Conservation (phyloP, 805 yeast species). For the Candida xiaguanensis region DNA sequence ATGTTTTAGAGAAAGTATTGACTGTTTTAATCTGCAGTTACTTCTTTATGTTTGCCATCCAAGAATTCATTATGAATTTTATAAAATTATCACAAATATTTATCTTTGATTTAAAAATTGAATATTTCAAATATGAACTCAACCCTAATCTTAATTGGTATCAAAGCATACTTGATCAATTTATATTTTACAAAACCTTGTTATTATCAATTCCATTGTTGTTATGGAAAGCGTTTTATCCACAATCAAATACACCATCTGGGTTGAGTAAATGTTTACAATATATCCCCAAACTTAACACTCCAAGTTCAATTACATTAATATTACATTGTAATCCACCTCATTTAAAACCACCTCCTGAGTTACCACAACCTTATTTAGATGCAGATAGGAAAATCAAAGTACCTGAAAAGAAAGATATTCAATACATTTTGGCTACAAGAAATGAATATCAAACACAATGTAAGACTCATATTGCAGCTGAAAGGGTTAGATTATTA, state of each 20-base stretch:
- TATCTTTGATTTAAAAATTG: conserved; percentile 8
- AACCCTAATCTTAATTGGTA: conserved; percentile 6
- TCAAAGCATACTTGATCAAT: neutral
- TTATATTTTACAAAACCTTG: neutral
- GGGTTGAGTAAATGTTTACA: conserved; percentile 9
- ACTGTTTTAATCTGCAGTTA: conserved; percentile 7
- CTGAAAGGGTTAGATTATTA: conserved; percentile 37
- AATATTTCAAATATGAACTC: conserved; percentile 8
- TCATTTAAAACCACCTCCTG: conserved; percentile 37
- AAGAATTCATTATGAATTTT: neutral
- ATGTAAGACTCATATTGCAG: conserved; percentile 36
- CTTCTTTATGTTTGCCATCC: neutral
- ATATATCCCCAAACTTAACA: conserved; percentile 10
- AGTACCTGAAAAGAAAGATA: conserved; percentile 34
- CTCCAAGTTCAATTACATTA: conserved; percentile 29
- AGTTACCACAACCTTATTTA: conserved; percentile 41
- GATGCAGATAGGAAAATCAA: conserved; percentile 37
- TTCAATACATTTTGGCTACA: conserved; percentile 23
- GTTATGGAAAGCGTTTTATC: conserved; percentile 1
- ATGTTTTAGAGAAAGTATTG: conserved; percentile 15
- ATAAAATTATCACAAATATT: conserved; percentile 6
- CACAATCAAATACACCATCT: conserved; percentile 5
- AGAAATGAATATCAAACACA: conserved; percentile 39
- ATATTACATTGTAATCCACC: conserved; percentile 26
- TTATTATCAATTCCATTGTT: conserved; percentile 1